phyloP scores from a whole-genome alignment of 768 basidiomycete species.

The Termitomyces eurrhizus region DNA sequence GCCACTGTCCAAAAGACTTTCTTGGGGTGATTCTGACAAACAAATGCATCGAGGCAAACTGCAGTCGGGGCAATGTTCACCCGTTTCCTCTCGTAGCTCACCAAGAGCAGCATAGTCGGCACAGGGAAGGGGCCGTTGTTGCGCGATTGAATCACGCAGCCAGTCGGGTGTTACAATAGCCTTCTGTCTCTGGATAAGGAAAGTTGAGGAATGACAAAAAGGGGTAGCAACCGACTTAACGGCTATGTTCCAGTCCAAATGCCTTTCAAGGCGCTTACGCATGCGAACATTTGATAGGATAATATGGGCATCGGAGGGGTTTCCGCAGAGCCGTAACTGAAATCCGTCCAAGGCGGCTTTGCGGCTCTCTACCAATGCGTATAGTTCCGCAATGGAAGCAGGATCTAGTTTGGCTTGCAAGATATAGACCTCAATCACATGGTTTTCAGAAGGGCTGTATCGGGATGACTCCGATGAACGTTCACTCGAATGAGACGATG shows the following conservation, averaged over 20 bases:
- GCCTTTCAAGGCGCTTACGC: slow-evolving; percentile 65
- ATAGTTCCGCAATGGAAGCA: slow-evolving; percentile 31
- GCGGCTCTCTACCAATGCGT: slow-evolving; percentile 28
- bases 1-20: slow-evolving; percentile 2
- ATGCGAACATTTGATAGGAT: slow-evolving; percentile 65
- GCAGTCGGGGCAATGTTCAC: slow-evolving; percentile 38
- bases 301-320: slow-evolving; percentile 52
- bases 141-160: slow-evolving; percentile 55
- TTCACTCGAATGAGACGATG: background rate
- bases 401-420: slow-evolving; percentile 35
- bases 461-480: background rate
- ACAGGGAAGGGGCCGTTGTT: slow-evolving; percentile 43
- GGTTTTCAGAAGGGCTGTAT: background rate
- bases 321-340: slow-evolving; percentile 31
- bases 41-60: slow-evolving; percentile 14
- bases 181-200: slow-evolving; percentile 52
- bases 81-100: slow-evolving; percentile 45
- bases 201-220: slow-evolving; percentile 3
- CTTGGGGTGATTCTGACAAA: background rate
- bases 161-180: slow-evolving; percentile 68
- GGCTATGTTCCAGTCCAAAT: slow-evolving; percentile 60
- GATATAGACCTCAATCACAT: slow-evolving; percentile 26
- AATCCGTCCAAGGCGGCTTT: slow-evolving; percentile 3
- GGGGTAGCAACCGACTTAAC: slow-evolving; percentile 35
- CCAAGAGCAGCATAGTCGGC: slow-evolving; percentile 53